phyloP scores from a whole-genome alignment of 768 basidiomycete genomes.

The Chalciporus pseudorubinellus region DNA sequence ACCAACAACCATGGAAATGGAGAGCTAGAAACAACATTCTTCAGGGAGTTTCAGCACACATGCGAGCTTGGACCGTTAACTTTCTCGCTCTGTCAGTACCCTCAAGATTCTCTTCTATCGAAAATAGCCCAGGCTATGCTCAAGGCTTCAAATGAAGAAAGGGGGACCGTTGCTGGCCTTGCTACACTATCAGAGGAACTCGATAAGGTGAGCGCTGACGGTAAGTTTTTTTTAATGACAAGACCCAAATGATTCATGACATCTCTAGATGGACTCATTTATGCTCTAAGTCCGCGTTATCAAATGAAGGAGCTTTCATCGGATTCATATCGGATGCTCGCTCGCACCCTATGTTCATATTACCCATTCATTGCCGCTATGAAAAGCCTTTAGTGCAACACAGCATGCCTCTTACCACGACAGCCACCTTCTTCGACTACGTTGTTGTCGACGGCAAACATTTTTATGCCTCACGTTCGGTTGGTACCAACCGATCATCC shows the following conservation, averaged over 20 bases:
- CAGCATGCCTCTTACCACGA: neutral
- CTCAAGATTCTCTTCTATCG: too few relatives aligned
- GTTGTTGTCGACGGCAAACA: neutral
- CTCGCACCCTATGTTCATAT: neutral
- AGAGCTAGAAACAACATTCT: neutral
- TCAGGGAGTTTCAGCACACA: constrained; percentile 48
- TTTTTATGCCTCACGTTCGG: neutral
- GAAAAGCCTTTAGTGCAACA: neutral
- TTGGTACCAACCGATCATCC: neutral
- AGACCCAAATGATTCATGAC: too few relatives aligned
- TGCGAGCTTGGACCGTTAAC: too few relatives aligned
- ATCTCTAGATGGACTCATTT: neutral
- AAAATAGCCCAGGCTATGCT: neutral
- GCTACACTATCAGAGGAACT: constrained; percentile 20
- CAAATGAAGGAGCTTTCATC: neutral
- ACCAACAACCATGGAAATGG: neutral
- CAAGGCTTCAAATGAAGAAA: constrained; percentile 15
- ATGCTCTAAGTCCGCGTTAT: neutral
- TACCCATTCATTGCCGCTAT: neutral
- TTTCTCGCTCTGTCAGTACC: too few relatives aligned
- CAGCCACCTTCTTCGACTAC: neutral
- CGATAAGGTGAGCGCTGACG: constrained; percentile 18
- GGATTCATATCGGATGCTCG: neutral
- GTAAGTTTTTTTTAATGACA: constrained; percentile 8
- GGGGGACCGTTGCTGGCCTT: constrained; percentile 18